Base-by-base conservation (phyloP, 192 early-diverging fungal species). In the Gigaspora rosea region DNA sequence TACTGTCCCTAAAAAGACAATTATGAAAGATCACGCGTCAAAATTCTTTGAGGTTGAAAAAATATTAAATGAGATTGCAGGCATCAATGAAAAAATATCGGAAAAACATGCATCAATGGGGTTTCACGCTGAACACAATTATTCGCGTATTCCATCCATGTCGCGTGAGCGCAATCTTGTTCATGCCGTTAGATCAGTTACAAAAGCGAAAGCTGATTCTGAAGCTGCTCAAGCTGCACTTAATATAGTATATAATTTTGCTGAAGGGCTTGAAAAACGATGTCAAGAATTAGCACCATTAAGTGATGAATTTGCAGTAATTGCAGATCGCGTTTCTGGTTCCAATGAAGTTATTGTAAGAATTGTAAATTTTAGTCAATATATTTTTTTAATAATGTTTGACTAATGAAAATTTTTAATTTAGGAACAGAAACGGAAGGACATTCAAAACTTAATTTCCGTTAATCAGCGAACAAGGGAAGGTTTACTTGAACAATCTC, bases 341-440 rank as follows among this genome's bases (percentile, higher is more conserved):
- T 75, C n/a, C 9, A 65, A 75, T 51, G 3, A 36, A 51, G 32
- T 52, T 64, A 46, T 75, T 8, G 73, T 75, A 75, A 75, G 47
- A n/a, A n/a, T n/a, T 52, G 8, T n/a, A 7, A 5, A 64, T 8
- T 47, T n/a, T 15, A 12, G n/a, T n/a, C n/a, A n/a, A n/a, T n/a
- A n/a, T n/a, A n/a, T n/a, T n/a, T n/a, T n/a, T n/a, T n/a, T n/a
- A n/a, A n/a, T n/a, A n/a, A n/a, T n/a, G n/a, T n/a, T n/a, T n/a
- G n/a, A n/a, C n/a, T n/a, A 64, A 64, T 65, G 4, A 20, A 4
- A n/a, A 16, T 7, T 13, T 64, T 6, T 63, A 13, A 48, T 32
- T 49, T 36, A 75, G 73, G 62, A 75, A 49, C 33, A 65, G 18
- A 75, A 75, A 52, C 58, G 63, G 49, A 33, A 49, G 16, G 33